phyloP scores from a whole-genome alignment of 1,284 basidiomycete species.

The Cutaneotrichosporon sp. region DNA sequence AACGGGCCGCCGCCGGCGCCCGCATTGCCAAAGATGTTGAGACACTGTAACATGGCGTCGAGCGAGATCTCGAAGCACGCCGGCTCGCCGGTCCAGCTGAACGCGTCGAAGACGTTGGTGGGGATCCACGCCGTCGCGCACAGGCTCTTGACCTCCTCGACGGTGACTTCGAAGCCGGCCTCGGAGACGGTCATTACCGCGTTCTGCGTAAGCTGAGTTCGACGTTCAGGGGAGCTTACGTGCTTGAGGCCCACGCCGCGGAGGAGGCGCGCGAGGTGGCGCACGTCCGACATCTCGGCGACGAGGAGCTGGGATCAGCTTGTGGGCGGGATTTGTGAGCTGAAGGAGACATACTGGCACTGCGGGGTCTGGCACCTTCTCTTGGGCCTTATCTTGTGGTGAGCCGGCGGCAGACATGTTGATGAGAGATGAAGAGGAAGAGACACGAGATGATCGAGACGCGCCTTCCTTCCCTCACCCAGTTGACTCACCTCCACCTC shows the following conservation, averaged over 20 bases:
- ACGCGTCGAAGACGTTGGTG: constrained; percentile 75
- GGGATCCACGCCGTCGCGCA: constrained; percentile 84
- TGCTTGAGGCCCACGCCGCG: constrained; percentile 75
- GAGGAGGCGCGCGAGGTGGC: constrained; percentile 70
- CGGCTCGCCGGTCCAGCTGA: constrained; percentile 56
- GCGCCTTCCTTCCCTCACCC: constrained; percentile 3
- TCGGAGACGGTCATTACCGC: constrained; percentile 73
- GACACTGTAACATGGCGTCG: constrained; percentile 77
- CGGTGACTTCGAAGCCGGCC: constrained; percentile 74
- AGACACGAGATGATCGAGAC: neutral
- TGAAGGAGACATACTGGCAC: neutral
- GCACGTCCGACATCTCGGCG: constrained; percentile 74
- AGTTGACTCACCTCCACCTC: constrained; percentile 11
- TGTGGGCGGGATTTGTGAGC: too few species aligned
- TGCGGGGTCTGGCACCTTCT: neutral
- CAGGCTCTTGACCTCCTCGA: constrained; percentile 79
- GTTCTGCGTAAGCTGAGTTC: constrained; percentile 59
- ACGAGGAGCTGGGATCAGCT: constrained; percentile 67
- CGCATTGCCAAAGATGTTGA: constrained; percentile 89
- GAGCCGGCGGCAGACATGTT: neutral
- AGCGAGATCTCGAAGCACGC: constrained; percentile 76
- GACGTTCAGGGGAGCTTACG: too few species aligned
- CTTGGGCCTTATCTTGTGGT: neutral
- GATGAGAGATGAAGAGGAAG: neutral
- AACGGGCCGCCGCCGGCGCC: constrained; percentile 23